Evolutionary conservation across 768 basidiomycete species (phyloP).

Genomic region (Fomitopsis serialis): DNA sequence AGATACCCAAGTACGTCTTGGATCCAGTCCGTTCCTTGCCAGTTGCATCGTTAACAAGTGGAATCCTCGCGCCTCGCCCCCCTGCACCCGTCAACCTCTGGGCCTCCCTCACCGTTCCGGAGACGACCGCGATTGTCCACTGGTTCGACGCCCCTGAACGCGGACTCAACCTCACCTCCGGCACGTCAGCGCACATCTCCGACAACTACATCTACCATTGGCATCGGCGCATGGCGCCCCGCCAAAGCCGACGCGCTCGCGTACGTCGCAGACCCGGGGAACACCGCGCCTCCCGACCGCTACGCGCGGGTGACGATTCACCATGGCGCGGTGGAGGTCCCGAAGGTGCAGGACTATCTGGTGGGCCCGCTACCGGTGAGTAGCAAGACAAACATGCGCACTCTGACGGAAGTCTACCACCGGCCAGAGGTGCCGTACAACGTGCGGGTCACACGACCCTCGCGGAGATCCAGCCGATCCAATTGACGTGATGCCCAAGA

Average conservation of each 20-base stretch:
- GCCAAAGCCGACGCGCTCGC: slow-evolving; percentile 40
- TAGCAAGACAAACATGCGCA: slow-evolving; percentile 32
- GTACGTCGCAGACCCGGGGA: slow-evolving; percentile 35
- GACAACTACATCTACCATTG: slow-evolving; percentile 49
- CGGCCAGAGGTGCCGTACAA: slow-evolving; percentile 49
- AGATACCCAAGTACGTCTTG: no score
- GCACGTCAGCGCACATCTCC: slow-evolving; percentile 28
- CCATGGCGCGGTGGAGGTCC: slow-evolving; percentile 36
- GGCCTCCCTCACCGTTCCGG: slow-evolving; percentile 41
- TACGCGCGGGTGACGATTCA: slow-evolving; percentile 49
- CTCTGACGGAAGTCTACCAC: slow-evolving; percentile 47
- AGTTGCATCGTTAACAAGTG: no score
- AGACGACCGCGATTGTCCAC: slow-evolving; percentile 35
- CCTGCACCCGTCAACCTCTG: slow-evolving; percentile 45
- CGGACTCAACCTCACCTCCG: slow-evolving; percentile 43
- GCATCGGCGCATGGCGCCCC: slow-evolving; percentile 46
- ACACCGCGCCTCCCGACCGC: slow-evolving; percentile 25
- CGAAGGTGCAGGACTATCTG: slow-evolving; percentile 48
- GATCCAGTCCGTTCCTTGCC: no score
- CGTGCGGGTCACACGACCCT: slow-evolving; percentile 34
- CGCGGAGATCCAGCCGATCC: slow-evolving; percentile 26
- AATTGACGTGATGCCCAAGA: slow-evolving; percentile 26
- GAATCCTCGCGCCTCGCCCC: slow-evolving; percentile 37
- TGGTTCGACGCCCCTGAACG: slow-evolving; percentile 42
- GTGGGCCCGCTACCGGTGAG: slow-evolving; percentile 53